Evolutionary conservation across 768 basidiomycete genomes (phyloP).

Genomic region (Gloeopeniophorella convolvens): DNA sequence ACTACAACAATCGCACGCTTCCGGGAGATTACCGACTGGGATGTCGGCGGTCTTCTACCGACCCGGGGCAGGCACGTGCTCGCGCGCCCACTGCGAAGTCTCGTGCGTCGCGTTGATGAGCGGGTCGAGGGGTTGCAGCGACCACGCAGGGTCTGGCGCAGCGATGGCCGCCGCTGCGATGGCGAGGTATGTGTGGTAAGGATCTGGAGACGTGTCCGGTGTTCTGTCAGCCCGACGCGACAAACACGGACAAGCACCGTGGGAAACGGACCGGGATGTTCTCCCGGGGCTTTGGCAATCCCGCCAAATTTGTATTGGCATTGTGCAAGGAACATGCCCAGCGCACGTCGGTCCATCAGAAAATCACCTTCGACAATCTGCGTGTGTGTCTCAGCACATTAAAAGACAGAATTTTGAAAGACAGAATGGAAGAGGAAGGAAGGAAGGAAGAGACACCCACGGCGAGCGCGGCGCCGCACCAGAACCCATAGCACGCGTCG

Average conservation of each 20-base stretch:
- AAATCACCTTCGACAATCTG: constrained; percentile 64
- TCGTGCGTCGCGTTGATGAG: constrained; percentile 62
- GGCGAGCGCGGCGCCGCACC: constrained; percentile 77
- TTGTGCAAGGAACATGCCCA: constrained; percentile 56
- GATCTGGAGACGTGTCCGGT: too few relatives aligned
- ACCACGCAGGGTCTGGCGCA: constrained; percentile 37
- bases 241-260: not conserved
- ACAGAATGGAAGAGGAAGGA: not conserved
- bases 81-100: constrained; percentile 62
- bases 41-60: too few relatives aligned
- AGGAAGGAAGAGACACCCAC: constrained; percentile 37
- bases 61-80: constrained; percentile 46
- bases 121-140: constrained; percentile 55
- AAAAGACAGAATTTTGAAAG: not conserved
- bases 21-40: too few relatives aligned
- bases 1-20: too few relatives aligned
- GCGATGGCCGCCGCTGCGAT: constrained; percentile 69
- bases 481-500: constrained; percentile 96
- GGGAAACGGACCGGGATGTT: constrained; percentile 57
- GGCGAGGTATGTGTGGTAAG: constrained; percentile 91
- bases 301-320: constrained; percentile 92
- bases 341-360: constrained; percentile 48
- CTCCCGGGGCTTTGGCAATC: constrained; percentile 76
- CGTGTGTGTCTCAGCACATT: not conserved
- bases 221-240: constrained; percentile 4